Evolutionary conservation across 305 asterid genomes (phyloP).

Genomic region (Solanum hybrid): DNA sequence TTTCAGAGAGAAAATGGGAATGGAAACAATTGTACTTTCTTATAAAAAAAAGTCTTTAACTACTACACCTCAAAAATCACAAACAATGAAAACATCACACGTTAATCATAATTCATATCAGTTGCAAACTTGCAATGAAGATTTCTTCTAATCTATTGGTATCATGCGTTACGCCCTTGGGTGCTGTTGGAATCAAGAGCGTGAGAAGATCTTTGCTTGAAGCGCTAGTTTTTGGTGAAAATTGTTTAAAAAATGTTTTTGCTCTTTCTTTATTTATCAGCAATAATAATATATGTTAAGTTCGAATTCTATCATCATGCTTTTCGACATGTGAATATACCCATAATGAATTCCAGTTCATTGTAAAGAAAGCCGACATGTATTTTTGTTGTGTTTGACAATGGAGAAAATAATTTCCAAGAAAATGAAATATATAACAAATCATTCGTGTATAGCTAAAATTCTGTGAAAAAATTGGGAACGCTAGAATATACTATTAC

Average conservation of each 20-base stretch:
- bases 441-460: neutral
- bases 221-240: neutral
- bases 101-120: neutral
- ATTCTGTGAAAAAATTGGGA: neutral
- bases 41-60: neutral
- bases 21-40: neutral
- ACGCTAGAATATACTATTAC: neutral
- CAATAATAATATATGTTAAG: neutral
- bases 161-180: neutral
- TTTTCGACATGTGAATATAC: neutral
- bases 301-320: neutral
- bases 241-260: neutral
- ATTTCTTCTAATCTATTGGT: neutral
- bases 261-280: neutral
- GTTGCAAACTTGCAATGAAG: neutral
- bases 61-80: neutral
- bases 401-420: neutral
- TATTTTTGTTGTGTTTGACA: neutral
- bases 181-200: neutral
- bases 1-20: neutral
- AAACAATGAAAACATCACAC: neutral
- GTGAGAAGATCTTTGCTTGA: neutral
- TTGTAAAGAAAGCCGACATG: neutral
- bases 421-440: neutral
- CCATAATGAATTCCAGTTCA: neutral